Base-by-base conservation (phyloP, 768 basidiomycete species). In the Calocybe gangraenosa region DNA sequence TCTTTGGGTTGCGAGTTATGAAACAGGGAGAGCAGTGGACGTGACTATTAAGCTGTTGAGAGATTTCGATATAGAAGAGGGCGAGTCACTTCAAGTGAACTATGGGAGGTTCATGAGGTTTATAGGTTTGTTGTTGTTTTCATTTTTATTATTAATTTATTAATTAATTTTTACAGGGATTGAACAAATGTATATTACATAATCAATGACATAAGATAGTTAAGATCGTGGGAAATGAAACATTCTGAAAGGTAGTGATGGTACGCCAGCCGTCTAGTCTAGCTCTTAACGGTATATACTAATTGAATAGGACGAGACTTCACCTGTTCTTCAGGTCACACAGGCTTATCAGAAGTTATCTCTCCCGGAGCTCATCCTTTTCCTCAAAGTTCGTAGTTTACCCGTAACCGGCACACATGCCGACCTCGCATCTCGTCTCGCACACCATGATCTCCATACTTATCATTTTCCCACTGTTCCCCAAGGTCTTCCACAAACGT, bases 301-400 rank as follows among this genome's bases (percentile, higher is more conserved):
- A 28, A 6, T 28, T 28, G 51, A 57, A 48, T 47, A 71, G 65
- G 56, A 64, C 55, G 61, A 64, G 53, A 50, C 49, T 17, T 65
- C 64, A 48, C 67, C 68, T 10, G 57, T 74, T 50, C 62, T 65
- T 42, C 66, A 82, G 57, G 78, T 89, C 46, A 73, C 75, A 55
- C 73, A 69, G 58, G 88, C 88, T 8, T 91, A 91, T 61, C 69
- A 75, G 57, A 79, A 78, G 52, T 70, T 91, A 53, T 73, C 73
- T 18, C 80, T 74, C 58, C 67, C 79, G 19, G 84, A 91, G 55
- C 77, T 91, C 49, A 63, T 82, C 31, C 75, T 91, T 44, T 91
- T 91, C 62, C 80, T 86, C 64, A 77, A 78, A 66, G 76, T 81
- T 34, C 78, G 88, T 50, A 80, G 74, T 47, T 68, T 91, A n/a